Percentiles rank a stretch among this genome's conserved stretches.
Evolutionary conservation across 2,329 filamentous ascomycete genomes (phyloP).

Genomic region (Epichloe bromicola): DNA sequence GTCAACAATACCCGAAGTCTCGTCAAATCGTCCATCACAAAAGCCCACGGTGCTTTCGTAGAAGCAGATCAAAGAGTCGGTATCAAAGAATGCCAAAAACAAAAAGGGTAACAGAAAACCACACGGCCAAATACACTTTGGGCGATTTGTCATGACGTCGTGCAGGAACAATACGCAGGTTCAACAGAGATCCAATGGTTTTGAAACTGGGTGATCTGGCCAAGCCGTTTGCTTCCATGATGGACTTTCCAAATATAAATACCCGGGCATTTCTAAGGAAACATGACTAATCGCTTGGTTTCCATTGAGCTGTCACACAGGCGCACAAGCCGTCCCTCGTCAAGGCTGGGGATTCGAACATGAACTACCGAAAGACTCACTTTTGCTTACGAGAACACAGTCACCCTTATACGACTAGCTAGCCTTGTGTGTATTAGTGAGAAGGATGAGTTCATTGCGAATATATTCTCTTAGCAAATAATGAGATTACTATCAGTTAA

Average conservation of each 20-base stretch:
- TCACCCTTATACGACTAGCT: not conserved
- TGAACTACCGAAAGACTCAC: not conserved
- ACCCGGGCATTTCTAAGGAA: not conserved
- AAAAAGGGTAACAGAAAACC: not conserved
- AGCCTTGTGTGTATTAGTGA: not conserved
- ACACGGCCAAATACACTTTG: not conserved
- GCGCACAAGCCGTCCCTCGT: not conserved
- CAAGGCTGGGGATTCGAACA: not conserved
- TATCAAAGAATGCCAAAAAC: not conserved
- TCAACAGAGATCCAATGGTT: not conserved
- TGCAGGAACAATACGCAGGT: not conserved
- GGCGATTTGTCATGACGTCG: not conserved
- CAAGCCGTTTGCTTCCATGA: not conserved
- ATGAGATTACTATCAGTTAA: not conserved
- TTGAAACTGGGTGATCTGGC: not conserved
- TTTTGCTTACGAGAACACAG: not conserved
- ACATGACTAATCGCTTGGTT: not conserved
- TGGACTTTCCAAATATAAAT: not conserved
- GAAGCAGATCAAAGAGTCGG: not conserved
- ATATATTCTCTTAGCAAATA: not conserved
- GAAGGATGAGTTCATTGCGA: not conserved
- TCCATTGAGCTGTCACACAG: not conserved
- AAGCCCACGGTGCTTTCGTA: not conserved
- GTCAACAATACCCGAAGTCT: not conserved
- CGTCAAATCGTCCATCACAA: not conserved